These are phyloP conservation scores for Globisporangium spinosum DNA, from an alignment of 352 stramenopile species.

Conservation along the genomic window DNA sequence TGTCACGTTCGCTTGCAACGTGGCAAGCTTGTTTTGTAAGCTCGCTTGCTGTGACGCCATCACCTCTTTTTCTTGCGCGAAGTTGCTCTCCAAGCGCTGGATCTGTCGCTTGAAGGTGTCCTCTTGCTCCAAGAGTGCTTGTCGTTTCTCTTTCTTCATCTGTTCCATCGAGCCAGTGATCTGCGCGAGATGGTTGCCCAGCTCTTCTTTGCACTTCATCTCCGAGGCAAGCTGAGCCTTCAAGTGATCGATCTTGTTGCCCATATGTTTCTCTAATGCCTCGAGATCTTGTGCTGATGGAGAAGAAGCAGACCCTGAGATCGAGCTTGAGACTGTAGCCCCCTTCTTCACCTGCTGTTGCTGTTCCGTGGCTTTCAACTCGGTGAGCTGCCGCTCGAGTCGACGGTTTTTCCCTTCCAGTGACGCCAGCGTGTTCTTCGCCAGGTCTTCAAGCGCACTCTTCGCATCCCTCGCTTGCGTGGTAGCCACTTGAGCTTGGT, in stretches of 20 bases:
- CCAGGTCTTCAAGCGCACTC: constrained; percentile 47
- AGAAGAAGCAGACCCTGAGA: constrained; percentile 2
- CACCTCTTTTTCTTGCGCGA: constrained; percentile 54
- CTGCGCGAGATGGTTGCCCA: constrained; percentile 58
- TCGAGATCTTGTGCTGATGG: constrained; percentile 28
- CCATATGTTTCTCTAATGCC: constrained; percentile 66
- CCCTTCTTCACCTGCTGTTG: constrained; percentile 17
- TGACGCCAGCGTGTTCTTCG: constrained; percentile 37
- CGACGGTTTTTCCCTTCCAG: constrained; percentile 69
- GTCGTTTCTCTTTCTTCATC: constrained; percentile 62
- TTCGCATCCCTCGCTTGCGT: constrained; percentile 53
- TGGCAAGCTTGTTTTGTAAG: constrained; percentile 58
- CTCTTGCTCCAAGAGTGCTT: constrained; percentile 47
- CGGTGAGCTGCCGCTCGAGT: constrained; percentile 48
- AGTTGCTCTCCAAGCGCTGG: constrained; percentile 40
- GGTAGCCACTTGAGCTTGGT: constrained; percentile 43
- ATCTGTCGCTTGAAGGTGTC: constrained; percentile 53
- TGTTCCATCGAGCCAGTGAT: constrained; percentile 62
- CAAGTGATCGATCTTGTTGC: constrained; percentile 81
- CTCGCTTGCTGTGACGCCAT: constrained; percentile 36
- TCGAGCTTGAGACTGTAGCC: not conserved
- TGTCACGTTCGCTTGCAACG: constrained; percentile 68
- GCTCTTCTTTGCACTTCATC: constrained; percentile 85
- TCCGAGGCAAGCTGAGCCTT: constrained; percentile 80
- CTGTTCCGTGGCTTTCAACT: constrained; percentile 25